Percentiles rank a stretch among this genome's conserved stretches.
Evolutionary conservation across 2,329 filamentous ascomycete genomes (phyloP).

Genomic region (Mollisiaceae sp.): DNA sequence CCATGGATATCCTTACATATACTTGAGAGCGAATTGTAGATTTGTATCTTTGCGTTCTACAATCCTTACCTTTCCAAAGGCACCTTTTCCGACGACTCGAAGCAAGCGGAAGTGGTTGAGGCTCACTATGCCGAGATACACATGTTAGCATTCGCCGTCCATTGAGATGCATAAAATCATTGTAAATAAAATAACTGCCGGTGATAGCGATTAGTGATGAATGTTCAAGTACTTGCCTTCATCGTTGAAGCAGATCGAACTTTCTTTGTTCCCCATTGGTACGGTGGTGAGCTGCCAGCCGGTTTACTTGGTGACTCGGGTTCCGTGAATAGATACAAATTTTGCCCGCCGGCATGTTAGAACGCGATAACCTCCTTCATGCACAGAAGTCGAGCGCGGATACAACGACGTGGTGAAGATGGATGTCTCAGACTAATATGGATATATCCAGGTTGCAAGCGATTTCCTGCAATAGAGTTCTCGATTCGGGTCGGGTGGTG

Average conservation of each 20-base stretch:
- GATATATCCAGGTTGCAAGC: constrained; percentile 1
- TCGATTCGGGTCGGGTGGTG: background rate
- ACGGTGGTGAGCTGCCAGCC: constrained; percentile 15
- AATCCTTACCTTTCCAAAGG: constrained; percentile 98
- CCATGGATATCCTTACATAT: constrained; percentile 59
- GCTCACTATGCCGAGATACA: constrained; percentile 70
- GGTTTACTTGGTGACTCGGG: constrained; percentile 20
- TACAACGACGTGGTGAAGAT: background rate
- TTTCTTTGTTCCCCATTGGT: constrained; percentile 90
- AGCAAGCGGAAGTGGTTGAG: constrained; percentile 96
- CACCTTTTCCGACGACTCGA: constrained; percentile 94
- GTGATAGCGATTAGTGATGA: background rate
- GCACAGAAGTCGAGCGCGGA: constrained; percentile 4
- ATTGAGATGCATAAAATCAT: background rate
- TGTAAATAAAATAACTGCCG: background rate
- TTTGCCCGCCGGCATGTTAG: constrained; percentile 34
- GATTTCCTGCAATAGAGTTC: background rate
- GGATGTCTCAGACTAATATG: background rate
- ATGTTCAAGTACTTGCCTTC: constrained; percentile 66
- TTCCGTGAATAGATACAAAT: constrained; percentile 15
- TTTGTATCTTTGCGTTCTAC: constrained; percentile 97
- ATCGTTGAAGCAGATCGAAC: constrained; percentile 88
- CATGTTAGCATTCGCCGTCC: constrained; percentile 27
- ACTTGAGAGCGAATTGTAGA: constrained; percentile 94
- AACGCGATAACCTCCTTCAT: constrained; percentile 19